Evolutionary conservation across 495 filamentous ascomycete species (phyloP), one percentile per base, ranked within the genome.

Genomic region (Talaromyces stipitatus): DNA sequence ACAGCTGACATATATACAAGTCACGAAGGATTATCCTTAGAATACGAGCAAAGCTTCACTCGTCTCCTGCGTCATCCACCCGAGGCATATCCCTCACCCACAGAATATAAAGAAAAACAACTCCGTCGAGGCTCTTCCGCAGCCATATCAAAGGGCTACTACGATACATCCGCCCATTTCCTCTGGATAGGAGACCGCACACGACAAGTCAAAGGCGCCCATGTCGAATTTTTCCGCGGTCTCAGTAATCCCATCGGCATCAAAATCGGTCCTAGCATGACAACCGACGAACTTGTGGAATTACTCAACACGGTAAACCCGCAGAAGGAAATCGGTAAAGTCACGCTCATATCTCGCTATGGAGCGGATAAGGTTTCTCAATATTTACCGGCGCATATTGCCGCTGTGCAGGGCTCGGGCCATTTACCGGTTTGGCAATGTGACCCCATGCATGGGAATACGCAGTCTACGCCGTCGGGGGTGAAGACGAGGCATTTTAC

Each of bases 101-200:
- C 5, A 28, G 27, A 47, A 53, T 41, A 47, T 10, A 16, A 46
- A 55, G 54, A 55, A 55, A 24, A 46, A 26, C 32, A 32, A 30
- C 36, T 55, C 24, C 32, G 57, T 22, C 30, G 47, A n/a, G 12
- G 45, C 29, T 54, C 61, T 53, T 58, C 58, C 41, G 26, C 52
- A 54, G 9, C 61, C 20, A 33, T 32, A 24, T 11, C 64, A 56
- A 80, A 77, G 63, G 75, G 78, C 57, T 91, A 84, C 76, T 95
- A 88, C 72, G 83, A 94, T 67, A 97, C 94, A 0, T 94, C 89
- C n/a, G 88, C 89, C 0, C 95, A 97, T 70, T 97, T 98, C 75
- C 78, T 98, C 64, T 98, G 94, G 94, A 92, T 98, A 65, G 94
- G 94, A 26, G 94, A 98, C 70, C 88, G 94, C 55, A 98, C 94